Percentiles rank a stretch among this genome's conserved stretches.
Conservation (phyloP, 192 early-diverging fungal genomes). For the Coemansia sp. region DNA sequence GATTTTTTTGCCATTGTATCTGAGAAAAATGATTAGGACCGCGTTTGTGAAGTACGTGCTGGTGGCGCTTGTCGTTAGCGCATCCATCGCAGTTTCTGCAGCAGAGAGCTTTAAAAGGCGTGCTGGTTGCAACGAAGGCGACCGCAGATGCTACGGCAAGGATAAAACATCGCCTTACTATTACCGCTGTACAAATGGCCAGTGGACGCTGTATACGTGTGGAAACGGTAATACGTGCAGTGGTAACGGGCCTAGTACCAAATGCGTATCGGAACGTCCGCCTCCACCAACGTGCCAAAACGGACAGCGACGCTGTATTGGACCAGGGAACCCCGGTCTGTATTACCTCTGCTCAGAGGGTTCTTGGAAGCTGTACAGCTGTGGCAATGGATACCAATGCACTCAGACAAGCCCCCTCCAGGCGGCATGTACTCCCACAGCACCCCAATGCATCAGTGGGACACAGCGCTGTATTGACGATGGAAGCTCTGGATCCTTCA, state of each 20-base stretch:
- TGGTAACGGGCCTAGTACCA: conserved; percentile 10
- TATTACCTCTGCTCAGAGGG: conserved; percentile 46
- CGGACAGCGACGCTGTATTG: conserved; percentile 40
- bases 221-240: conserved; percentile 38
- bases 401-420: conserved; percentile 21
- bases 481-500: conserved; percentile 19
- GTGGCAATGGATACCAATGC: conserved; percentile 45
- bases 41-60: not conserved
- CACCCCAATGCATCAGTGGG: conserved; percentile 28
- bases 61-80: conserved; percentile 4
- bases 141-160: conserved; percentile 33
- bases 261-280: conserved; percentile 16
- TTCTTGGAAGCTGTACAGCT: conserved; percentile 40
- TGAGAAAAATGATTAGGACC: not conserved
- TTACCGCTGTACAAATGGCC: conserved; percentile 30
- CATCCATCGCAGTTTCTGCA: not conserved
- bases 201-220: conserved; percentile 43
- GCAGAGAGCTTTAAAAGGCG: conserved; percentile 6
- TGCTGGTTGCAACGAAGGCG: conserved; percentile 25
- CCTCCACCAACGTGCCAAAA: conserved; percentile 21
- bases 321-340: conserved; percentile 19
- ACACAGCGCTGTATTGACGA: conserved; percentile 29
- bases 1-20: not conserved
- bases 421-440: conserved; percentile 24
- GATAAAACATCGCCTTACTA: conserved; percentile 31